Conservation (phyloP, 169 alveolate genomes). For the Sarcocystis neurona region DNA sequence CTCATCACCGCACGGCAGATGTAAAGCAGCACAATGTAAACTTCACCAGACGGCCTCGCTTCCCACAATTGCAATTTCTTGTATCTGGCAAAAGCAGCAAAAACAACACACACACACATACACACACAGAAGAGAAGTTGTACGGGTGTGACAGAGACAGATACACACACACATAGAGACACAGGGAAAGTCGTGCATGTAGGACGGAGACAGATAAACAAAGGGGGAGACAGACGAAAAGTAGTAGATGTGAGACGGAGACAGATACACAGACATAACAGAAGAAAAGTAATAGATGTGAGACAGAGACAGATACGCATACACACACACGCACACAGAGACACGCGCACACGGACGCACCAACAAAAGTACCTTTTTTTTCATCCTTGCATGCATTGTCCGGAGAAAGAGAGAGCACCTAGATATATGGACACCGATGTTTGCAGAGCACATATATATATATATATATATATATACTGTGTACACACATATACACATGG, state of each 20-base stretch:
- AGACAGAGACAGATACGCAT: not conserved
- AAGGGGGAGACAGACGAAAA: not conserved
- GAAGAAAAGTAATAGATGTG: not conserved
- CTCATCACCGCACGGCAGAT: too few relatives aligned
- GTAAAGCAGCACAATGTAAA: too few relatives aligned
- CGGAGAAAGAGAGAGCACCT: too few relatives aligned
- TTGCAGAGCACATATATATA: too few relatives aligned
- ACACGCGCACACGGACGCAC: not conserved
- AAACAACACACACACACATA: not conserved
- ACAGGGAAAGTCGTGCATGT: not conserved
- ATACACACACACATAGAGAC: not conserved
- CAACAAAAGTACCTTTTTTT: not conserved
- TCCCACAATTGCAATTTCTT: constrained; percentile 49
- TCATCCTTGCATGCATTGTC: not conserved
- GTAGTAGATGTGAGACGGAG: not conserved
- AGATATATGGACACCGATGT: too few relatives aligned
- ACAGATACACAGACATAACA: not conserved
- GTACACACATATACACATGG: too few relatives aligned
- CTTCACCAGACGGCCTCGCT: constrained; percentile 41
- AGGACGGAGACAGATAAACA: not conserved
- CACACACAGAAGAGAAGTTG: not conserved
- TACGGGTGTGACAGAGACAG: not conserved
- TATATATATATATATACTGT: too few relatives aligned
- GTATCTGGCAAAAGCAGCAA: constrained; percentile 15
- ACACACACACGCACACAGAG: not conserved